Percentiles rank a stretch among this genome's conserved stretches.
phyloP scores from a whole-genome alignment of 176 grass and related monocot species.

The Aegilops longissima region DNA sequence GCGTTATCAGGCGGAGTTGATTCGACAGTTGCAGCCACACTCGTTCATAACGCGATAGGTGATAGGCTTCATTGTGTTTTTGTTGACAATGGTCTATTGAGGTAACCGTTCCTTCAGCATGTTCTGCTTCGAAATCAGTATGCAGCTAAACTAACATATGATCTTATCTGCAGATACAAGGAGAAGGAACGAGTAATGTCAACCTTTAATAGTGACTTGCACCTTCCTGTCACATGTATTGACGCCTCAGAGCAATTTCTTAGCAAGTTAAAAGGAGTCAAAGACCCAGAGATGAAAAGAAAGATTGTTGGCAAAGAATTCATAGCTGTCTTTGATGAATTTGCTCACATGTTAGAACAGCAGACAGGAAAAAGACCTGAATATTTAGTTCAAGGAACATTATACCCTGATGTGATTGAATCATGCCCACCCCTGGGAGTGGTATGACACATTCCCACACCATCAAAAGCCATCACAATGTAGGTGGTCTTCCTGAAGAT shows the following conservation, averaged over 20 bases:
- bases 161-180: constrained; percentile 58
- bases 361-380: constrained; percentile 54
- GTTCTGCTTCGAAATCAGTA: not conserved
- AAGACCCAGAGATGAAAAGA: constrained; percentile 80
- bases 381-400: constrained; percentile 81
- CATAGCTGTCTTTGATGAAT: constrained; percentile 84
- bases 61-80: constrained; percentile 84
- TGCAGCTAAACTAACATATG: not conserved
- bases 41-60: constrained; percentile 82
- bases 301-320: constrained; percentile 86
- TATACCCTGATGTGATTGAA: constrained; percentile 94
- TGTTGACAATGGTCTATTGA: constrained; percentile 84
- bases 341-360: constrained; percentile 63
- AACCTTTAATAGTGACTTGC: constrained; percentile 75
- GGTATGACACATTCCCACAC: constrained; percentile 77
- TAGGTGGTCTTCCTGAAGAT: constrained; percentile 76
- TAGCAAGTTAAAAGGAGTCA: constrained; percentile 66
- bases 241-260: constrained; percentile 83
- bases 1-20: constrained; percentile 81
- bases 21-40: constrained; percentile 73
- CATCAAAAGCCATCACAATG: constrained; percentile 94
- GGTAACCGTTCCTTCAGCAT: constrained; percentile 25
- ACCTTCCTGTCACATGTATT: constrained; percentile 76
- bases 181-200: constrained; percentile 74
- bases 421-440: constrained; percentile 82